A percentile compares a stretch with the other conserved stretches of the same genome.
Evolutionary conservation across 768 basidiomycete species (phyloP).

Genomic region (Suillus subaureus): DNA sequence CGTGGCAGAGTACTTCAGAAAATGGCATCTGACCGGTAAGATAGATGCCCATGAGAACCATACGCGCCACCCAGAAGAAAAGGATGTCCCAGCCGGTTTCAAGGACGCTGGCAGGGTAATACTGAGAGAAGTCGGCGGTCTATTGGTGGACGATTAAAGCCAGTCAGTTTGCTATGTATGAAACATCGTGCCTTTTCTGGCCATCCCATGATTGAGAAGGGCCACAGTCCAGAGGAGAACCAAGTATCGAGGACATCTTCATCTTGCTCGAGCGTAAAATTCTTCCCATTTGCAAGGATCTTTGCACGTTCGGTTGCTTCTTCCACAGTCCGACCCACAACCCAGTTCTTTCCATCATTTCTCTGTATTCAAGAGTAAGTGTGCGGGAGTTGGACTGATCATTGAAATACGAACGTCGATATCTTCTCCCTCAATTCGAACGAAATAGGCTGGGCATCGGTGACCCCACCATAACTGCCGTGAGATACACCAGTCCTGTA

Average conservation of each 20-base stretch:
- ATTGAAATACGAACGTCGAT: slow-evolving; percentile 53
- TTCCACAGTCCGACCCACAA: slow-evolving; percentile 78
- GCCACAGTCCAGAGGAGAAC: slow-evolving; percentile 99
- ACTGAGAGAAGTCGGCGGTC: slow-evolving; percentile 77
- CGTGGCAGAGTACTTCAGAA: slow-evolving; percentile 94
- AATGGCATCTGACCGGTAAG: slow-evolving; percentile 93
- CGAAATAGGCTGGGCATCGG: slow-evolving; percentile 92
- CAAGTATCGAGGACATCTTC: slow-evolving; percentile 98
- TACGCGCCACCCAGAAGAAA: slow-evolving; percentile 99
- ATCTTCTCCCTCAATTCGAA: slow-evolving; percentile 75
- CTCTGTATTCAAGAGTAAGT: slow-evolving; percentile 36
- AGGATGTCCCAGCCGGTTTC: slow-evolving; percentile 99
- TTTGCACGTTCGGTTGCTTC: slow-evolving; percentile 80
- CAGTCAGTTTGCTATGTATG: slow-evolving; percentile 3
- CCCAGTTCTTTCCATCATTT: slow-evolving; percentile 83
- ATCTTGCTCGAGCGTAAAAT: slow-evolving; percentile 86
- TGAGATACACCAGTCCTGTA: slow-evolving; percentile 99
- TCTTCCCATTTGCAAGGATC: slow-evolving; percentile 61
- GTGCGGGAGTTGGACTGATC: neutral
- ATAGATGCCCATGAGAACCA: slow-evolving; percentile 90
- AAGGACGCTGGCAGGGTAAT: slow-evolving; percentile 88
- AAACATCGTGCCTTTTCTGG: slow-evolving; percentile 72
- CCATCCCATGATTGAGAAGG: slow-evolving; percentile 97
- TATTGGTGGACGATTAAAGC: slow-evolving; percentile 28
- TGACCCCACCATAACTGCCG: slow-evolving; percentile 99